Evolutionary conservation across 306 rosid genomes (phyloP), one percentile per base, ranked within the genome.

Genomic region (Abrus precatorius): DNA sequence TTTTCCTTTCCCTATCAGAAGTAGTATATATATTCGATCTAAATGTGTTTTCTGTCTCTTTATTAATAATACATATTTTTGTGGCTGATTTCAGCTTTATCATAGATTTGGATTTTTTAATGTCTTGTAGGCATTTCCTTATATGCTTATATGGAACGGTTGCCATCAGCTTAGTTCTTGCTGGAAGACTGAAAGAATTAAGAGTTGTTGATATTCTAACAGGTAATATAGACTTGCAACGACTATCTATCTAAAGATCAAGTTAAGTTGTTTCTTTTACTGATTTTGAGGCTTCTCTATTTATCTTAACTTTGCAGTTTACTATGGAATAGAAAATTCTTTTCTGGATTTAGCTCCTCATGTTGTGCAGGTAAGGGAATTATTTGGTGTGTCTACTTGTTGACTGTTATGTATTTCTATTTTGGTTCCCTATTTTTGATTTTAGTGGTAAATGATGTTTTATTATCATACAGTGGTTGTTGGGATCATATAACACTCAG

Each of bases 401-500:
- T 70, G 53, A 43, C 76, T 78, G 49, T 54, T n/a, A 30, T 60
- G 47, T 12, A 57, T 62, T 54, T 40, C 83, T 33, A 12, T 34
- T 45, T 43, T 59, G 64, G 54, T 67, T 70, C 38, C 59, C 33
- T 70, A 44, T 75, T 82, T 68, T 47, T 61, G 14, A 10, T 72
- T 61, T 56, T 34, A 33, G 71, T 65, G 52, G 49, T 77, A 67
- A n/a, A 74, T 78, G 65, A 20, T 66, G 61, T 80, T 76, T 62
- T 80, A 43, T 50, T 59, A 75, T 81, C 9, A 64, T 28, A 85
- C 89, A 93, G 99, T 95, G 98, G 97, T 74, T 93, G 82, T 79
- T 95, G 88, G 92, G 91, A 79, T 85, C 97, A 9, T 90, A 95
- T 91, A 90, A 95, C 75, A 93, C 90, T 74, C 97, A 91, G 88